Percentiles rank a stretch among this genome's conserved stretches.
These are phyloP conservation scores for Carpinus viminea DNA, from an alignment of 306 rosid genomes.

Conservation along the genomic window DNA sequence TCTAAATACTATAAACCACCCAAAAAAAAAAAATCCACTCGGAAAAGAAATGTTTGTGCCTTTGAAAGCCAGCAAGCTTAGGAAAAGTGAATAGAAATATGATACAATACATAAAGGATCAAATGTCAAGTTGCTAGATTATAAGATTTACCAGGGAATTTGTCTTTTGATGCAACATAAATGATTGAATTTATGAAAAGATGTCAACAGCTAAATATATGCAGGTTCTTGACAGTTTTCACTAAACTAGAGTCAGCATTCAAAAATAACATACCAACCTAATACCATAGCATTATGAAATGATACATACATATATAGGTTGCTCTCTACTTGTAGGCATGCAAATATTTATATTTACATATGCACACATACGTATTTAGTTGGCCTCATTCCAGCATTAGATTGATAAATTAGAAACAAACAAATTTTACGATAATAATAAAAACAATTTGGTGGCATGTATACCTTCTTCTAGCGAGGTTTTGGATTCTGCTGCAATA, in stretches of 20 bases:
- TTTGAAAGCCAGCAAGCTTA: neutral
- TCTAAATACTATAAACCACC: neutral
- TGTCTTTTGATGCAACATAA: neutral
- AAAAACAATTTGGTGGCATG: neutral
- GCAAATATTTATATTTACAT: neutral
- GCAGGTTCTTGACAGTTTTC: neutral
- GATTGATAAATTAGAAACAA: neutral
- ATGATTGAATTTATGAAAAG: neutral
- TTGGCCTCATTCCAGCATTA: neutral
- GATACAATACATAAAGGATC: neutral
- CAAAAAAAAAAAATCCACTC: neutral
- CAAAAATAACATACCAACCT: neutral
- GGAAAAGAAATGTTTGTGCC: neutral
- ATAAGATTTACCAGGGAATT: neutral
- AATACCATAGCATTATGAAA: neutral
- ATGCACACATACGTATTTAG: neutral
- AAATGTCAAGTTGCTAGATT: neutral
- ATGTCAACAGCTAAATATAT: neutral
- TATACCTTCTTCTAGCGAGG: slow-evolving; percentile 84
- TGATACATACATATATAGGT: neutral
- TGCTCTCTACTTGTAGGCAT: neutral
- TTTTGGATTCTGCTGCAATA: slow-evolving; percentile 62
- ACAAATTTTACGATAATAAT: too few species aligned
- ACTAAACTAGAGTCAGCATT: neutral
- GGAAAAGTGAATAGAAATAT: neutral